A percentile compares a stretch with the other conserved stretches of the same genome.
These are phyloP conservation scores for Boletellus ananiceps DNA, from an alignment of 768 basidiomycete genomes.

Conservation along the genomic window DNA sequence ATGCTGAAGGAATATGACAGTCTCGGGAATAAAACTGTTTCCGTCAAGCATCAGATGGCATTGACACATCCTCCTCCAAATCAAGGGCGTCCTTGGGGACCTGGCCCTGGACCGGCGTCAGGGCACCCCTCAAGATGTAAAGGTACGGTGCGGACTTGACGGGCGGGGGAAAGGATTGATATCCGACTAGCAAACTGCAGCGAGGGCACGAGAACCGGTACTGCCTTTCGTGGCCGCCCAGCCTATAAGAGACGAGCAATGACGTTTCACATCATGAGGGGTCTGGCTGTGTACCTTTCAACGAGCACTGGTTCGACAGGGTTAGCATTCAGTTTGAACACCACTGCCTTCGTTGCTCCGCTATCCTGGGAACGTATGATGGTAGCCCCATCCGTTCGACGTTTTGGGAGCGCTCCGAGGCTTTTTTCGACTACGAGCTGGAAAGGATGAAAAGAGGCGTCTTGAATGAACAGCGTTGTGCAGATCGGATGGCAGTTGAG, in stretches of 20 bases:
- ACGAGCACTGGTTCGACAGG: slow-evolving; percentile 66
- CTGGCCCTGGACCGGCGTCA: slow-evolving; percentile 87
- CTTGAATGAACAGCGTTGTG: slow-evolving; percentile 1
- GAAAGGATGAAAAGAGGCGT: neutral
- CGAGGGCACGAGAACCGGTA: slow-evolving; percentile 58
- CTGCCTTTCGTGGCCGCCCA: slow-evolving; percentile 70
- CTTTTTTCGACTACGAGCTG: slow-evolving; percentile 82
- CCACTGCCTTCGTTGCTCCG: slow-evolving; percentile 50
- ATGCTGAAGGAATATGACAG: neutral
- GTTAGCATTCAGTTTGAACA: slow-evolving; percentile 86
- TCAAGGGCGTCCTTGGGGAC: slow-evolving; percentile 82
- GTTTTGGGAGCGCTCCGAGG: slow-evolving; percentile 60
- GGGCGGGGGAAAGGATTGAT: slow-evolving; percentile 76
- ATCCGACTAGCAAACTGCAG: slow-evolving; percentile 49
- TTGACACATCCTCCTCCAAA: slow-evolving; percentile 30
- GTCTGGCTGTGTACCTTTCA: slow-evolving; percentile 55
- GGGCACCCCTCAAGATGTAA: slow-evolving; percentile 75
- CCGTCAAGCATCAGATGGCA: slow-evolving; percentile 4
- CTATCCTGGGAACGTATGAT: slow-evolving; percentile 74
- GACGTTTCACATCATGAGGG: slow-evolving; percentile 10
- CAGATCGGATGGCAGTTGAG: slow-evolving; percentile 10
- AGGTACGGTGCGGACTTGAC: slow-evolving; percentile 72
- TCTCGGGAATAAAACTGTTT: neutral
- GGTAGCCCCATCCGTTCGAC: slow-evolving; percentile 74
- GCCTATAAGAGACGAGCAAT: slow-evolving; percentile 34